Evolutionary conservation across 176 grass and related monocot species (phyloP).

Genomic region (Eragrostis nindensis): DNA sequence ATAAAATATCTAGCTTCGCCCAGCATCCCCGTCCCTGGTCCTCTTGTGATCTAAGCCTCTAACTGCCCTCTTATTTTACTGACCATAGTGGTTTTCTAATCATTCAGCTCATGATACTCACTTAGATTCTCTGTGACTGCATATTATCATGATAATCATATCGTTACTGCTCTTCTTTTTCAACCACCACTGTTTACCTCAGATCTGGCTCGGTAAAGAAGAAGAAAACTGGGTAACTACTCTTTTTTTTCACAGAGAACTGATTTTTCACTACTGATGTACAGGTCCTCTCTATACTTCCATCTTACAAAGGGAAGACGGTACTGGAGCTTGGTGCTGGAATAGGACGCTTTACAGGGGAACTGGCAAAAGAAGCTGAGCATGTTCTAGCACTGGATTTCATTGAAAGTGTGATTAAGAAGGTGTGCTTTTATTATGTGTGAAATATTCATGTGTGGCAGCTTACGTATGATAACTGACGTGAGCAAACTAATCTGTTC

Average conservation of each 20-base stretch:
- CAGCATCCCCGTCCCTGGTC: slow-evolving; percentile 4
- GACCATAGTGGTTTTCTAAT: background rate
- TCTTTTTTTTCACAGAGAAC: slow-evolving; percentile 16
- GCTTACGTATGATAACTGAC: background rate
- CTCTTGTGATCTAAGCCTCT: background rate
- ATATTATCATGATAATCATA: slow-evolving; percentile 7
- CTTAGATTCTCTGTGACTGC: background rate
- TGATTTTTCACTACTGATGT: slow-evolving; percentile 32
- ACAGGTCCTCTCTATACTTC: slow-evolving; percentile 85
- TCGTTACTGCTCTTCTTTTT: background rate
- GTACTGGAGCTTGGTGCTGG: slow-evolving; percentile 91
- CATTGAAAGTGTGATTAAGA: slow-evolving; percentile 98
- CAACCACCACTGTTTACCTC: background rate
- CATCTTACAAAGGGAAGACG: slow-evolving; percentile 75
- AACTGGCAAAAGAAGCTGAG: slow-evolving; percentile 83
- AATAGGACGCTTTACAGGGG: slow-evolving; percentile 93
- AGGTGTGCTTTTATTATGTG: slow-evolving; percentile 51
- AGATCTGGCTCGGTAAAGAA: background rate
- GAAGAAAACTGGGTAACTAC: background rate
- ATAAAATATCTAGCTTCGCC: slow-evolving; percentile 12
- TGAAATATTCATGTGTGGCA: slow-evolving; percentile 1
- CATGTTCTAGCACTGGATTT: slow-evolving; percentile 93
- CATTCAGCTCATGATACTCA: background rate
- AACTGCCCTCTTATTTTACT: background rate
- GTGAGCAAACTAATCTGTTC: background rate